Evolutionary conservation across 495 filamentous ascomycete genomes (phyloP), one percentile per base, ranked within the genome.

Genomic region (Talaromyces liani): DNA sequence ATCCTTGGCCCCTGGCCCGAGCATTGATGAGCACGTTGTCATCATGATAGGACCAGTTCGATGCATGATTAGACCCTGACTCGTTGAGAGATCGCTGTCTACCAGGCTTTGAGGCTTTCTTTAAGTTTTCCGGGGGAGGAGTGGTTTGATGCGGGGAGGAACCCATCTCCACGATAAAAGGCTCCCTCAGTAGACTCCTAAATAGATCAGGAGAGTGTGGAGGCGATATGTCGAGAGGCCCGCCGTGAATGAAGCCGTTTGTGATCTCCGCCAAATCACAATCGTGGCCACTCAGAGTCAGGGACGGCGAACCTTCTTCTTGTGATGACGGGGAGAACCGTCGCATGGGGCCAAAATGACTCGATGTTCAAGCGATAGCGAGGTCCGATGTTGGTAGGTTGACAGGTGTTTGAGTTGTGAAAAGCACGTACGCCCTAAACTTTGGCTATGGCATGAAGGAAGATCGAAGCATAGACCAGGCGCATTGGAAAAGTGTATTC

Each of bases 1-100:
- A 92, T 69, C 89, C 89, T 67, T 87, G 82, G 55, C 85, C 85
- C 71, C 81, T 78, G 7, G 85, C 81, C 39, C 89, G 81, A 27
- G 87, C 85, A 29, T 67, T 66, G 67, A 89, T 79, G 33, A 92
- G 76, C 18, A 80, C 79, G 64, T 84, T 77, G 67, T 92, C 89
- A 61, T 89, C 87, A 34, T 82, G 76, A 14, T 80, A 73, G 25
- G 82, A 81, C 89, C 89, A 92, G 9, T 84, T 81, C 34, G 60
- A 62, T 8, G 60, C n/a, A 34, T 51, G 27, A 22, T 62, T 62
- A 16, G 60, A 25, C 10, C 24, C 47, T 22, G 60, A 31, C 6
- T 62, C 60, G 12, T 24, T 29, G 6, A 49, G 45, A 14, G 60
- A 16, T 10, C 60, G 60, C 16, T 62, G 60, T 33, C 22, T 31